These are phyloP conservation scores for Starmerella ratchasimensis DNA, from an alignment of 805 yeast genomes.

Conservation along the genomic window DNA sequence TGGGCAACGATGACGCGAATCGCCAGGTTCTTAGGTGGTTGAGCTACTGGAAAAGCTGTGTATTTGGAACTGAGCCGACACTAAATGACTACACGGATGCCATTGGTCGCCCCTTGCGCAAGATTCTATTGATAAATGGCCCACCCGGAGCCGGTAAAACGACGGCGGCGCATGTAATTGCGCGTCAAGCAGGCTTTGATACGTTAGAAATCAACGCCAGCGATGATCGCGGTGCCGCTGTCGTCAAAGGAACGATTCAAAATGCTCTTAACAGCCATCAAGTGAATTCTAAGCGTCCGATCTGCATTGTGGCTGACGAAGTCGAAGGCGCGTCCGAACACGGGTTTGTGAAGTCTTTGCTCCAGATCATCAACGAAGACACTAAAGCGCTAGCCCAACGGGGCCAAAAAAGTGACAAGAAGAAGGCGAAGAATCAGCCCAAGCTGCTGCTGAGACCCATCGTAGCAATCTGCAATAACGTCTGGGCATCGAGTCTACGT, in stretches of 20 bases:
- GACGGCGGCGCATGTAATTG: constrained; percentile 70
- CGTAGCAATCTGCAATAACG: constrained; percentile 82
- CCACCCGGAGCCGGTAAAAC: constrained; percentile 94
- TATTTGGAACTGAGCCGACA: constrained; percentile 9
- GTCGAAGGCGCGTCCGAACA: constrained; percentile 66
- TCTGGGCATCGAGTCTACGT: constrained; percentile 62
- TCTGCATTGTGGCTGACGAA: constrained; percentile 78
- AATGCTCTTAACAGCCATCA: constrained; percentile 44
- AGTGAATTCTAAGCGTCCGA: constrained; percentile 44
- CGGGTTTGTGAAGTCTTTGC: constrained; percentile 27
- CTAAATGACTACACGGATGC: constrained; percentile 30
- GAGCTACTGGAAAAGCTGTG: constrained; percentile 39
- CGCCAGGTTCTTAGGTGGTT: constrained; percentile 50
- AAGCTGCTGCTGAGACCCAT: constrained; percentile 55
- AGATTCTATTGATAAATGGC: constrained; percentile 67
- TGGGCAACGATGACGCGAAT: constrained; percentile 56
- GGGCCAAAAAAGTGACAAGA: no score
- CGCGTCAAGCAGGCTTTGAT: constrained; percentile 67
- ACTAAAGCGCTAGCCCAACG: constrained; percentile 2
- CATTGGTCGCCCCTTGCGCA: constrained; percentile 36
- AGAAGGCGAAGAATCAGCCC: constrained; percentile 8
- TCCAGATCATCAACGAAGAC: constrained; percentile 14
- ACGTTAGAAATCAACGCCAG: constrained; percentile 78
- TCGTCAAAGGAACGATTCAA: constrained; percentile 24
- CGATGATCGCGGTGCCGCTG: constrained; percentile 51